These are phyloP conservation scores for Cryphonectria carpinicola DNA, from an alignment of 2,329 filamentous ascomycete genomes.

Conservation along the genomic window DNA sequence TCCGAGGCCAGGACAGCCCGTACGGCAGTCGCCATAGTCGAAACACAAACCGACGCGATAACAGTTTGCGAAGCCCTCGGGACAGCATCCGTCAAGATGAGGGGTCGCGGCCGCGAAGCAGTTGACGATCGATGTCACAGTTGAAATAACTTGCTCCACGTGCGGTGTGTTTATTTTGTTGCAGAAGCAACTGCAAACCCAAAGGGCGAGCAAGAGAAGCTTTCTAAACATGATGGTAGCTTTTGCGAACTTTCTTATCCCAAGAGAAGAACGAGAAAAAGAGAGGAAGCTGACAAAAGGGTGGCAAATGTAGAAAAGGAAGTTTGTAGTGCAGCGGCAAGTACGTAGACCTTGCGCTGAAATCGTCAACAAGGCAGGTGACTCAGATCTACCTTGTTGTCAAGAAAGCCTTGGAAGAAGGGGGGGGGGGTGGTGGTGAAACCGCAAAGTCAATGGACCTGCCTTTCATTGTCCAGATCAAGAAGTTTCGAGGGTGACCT, in stretches of 20 bases:
- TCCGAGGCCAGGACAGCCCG: not conserved
- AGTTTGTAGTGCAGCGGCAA: not conserved
- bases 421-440: too few species aligned
- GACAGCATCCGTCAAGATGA: constrained; percentile 3
- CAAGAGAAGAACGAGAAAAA: not conserved
- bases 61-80: not conserved
- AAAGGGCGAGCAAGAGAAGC: not conserved
- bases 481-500: not conserved
- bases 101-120: not conserved
- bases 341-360: not conserved
- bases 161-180: too few species aligned
- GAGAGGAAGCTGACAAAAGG: not conserved
- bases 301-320: not conserved
- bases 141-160: not conserved
- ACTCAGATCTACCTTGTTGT: not conserved
- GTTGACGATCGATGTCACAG: not conserved
- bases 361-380: not conserved
- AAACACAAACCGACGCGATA: not conserved
- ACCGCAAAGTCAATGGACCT: not conserved
- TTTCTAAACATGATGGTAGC: not conserved
- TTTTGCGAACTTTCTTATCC: not conserved
- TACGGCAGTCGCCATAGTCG: not conserved
- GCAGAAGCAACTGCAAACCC: not conserved
- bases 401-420: not conserved
- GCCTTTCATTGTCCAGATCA: not conserved